A percentile compares a stretch with the other conserved stretches of the same genome.
These are phyloP conservation scores for Gossypium aridum DNA, from an alignment of 441 rosid species.

Conservation along the genomic window DNA sequence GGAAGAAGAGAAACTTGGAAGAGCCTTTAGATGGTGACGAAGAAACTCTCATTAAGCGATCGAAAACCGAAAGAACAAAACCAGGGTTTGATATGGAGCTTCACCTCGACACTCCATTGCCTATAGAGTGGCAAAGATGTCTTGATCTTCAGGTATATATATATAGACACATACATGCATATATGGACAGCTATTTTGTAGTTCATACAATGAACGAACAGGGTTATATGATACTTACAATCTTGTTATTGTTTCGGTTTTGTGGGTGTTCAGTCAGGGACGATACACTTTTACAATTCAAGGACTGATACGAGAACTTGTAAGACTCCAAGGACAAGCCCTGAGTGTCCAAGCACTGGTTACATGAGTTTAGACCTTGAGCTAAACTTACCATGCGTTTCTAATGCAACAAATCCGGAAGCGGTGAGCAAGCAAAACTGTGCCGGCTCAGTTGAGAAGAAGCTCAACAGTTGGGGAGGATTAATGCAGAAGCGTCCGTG, in stretches of 20 bases:
- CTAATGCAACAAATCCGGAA: slow-evolving; percentile 19
- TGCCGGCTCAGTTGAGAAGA: slow-evolving; percentile 14
- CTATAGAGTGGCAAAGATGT: slow-evolving; percentile 58
- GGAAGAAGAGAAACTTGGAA: slow-evolving; percentile 50
- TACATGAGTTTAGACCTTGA: slow-evolving; percentile 71
- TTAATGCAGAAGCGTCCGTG: slow-evolving; percentile 34
- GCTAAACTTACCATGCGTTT: slow-evolving; percentile 60
- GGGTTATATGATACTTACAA: not conserved
- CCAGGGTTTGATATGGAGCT: slow-evolving; percentile 44
- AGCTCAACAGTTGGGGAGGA: slow-evolving; percentile 14
- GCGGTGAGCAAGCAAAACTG: slow-evolving; percentile 14
- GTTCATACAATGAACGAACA: not conserved
- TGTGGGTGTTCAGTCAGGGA: slow-evolving; percentile 34
- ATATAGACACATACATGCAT: not conserved
- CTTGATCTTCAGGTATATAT: slow-evolving; percentile 62
- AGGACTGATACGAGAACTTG: slow-evolving; percentile 49
- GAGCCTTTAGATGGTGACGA: slow-evolving; percentile 18
- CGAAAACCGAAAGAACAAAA: slow-evolving; percentile 18
- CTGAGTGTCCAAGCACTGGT: slow-evolving; percentile 21
- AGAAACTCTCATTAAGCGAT: slow-evolving; percentile 22
- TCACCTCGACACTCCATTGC: slow-evolving; percentile 63
- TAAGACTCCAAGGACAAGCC: slow-evolving; percentile 45
- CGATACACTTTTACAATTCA: slow-evolving; percentile 51
- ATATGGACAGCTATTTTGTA: not conserved
- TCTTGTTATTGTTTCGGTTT: not conserved